Base-by-base conservation (phyloP, 208 protist species). In the Kentomonas sorsogonicus region DNA sequence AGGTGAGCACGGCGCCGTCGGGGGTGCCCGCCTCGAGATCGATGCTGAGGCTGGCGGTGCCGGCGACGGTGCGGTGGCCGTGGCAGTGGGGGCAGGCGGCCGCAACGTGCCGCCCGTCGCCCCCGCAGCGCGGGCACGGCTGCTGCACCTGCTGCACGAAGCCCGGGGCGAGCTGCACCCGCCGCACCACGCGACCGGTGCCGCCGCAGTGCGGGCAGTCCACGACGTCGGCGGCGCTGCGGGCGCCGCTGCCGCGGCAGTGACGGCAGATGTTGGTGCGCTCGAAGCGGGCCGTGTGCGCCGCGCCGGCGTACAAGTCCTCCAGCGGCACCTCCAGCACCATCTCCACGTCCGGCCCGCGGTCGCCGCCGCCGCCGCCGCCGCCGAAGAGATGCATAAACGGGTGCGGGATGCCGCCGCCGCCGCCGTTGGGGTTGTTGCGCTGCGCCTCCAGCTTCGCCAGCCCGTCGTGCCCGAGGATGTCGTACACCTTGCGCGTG, bases 401-500 rank as follows among this genome's bases (percentile, higher is more conserved):
- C n/a, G n/a, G n/a, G n/a, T n/a, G n/a, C n/a, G n/a, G n/a, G n/a
- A n/a, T n/a, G n/a, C n/a, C n/a, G n/a, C n/a, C n/a, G n/a, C n/a
- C n/a, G n/a, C n/a, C n/a, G n/a, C n/a, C n/a, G n/a, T n/a, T n/a
- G n/a, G n/a, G n/a, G n/a, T n/a, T n/a, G n/a, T n/a, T n/a, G n/a
- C n/a, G n/a, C n/a, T n/a, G n/a, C n/a, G n/a, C n/a, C 52, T 77
- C 34, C 22, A 96, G 72, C 74, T 86, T 77, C 68, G 74, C 65
- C 45, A 97, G 41, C 18, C 91, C 91, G 29, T 84, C 82, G 52
- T 90, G 79, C 15, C 93, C 93, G 16, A 76, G 82, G 72, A 93
- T 86, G 66, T 97, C 93, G 64, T 94, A 97, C 67, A 96, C 93
- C 62, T 92, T 91, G 0, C 91, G 77, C 61, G 93, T 93, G 34